A percentile compares a stretch with the other conserved stretches of the same genome.
phyloP scores from a whole-genome alignment of 192 early-diverging fungal species.

The Chytriomyces hyalinus region DNA sequence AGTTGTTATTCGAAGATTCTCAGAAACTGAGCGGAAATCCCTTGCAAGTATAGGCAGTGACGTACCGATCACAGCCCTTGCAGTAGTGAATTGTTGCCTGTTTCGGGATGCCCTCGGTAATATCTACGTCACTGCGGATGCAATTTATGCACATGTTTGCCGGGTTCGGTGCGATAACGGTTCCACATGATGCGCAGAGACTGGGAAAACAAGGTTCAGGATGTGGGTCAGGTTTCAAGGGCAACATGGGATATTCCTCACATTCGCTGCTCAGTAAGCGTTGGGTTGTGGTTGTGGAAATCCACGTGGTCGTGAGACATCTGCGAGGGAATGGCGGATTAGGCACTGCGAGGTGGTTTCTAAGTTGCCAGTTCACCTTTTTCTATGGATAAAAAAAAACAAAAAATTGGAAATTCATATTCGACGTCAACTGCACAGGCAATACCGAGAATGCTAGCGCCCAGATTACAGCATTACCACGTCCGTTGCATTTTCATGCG shows the following conservation, averaged over 20 bases:
- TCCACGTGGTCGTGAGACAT: conserved; percentile 11
- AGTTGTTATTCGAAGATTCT: not conserved
- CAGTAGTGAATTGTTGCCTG: conserved; percentile 95
- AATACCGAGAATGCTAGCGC: too few relatives aligned
- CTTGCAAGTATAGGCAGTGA: not conserved
- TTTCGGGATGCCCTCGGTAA: conserved; percentile 98
- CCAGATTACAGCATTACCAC: too few relatives aligned
- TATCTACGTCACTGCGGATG: conserved; percentile 95
- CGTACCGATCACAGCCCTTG: conserved; percentile 86
- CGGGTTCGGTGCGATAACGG: conserved; percentile 92
- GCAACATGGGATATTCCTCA: conserved; percentile 6
- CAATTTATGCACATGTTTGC: conserved; percentile 99
- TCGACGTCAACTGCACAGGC: too few relatives aligned
- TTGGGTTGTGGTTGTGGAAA: conserved; percentile 38
- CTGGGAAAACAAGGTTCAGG: conserved; percentile 24
- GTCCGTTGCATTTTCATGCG: too few relatives aligned
- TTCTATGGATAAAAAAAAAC: too few relatives aligned
- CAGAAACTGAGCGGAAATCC: not conserved
- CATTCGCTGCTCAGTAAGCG: conserved; percentile 55
- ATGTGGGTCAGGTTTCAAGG: too few relatives aligned
- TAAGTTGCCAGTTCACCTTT: too few relatives aligned
- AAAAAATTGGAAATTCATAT: too few relatives aligned
- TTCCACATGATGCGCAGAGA: conserved; percentile 95
- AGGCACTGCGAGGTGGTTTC: too few relatives aligned
- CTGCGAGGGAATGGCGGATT: too few relatives aligned